phyloP scores from a whole-genome alignment of 83 land plant genomes.

The Thuja plicata region DNA sequence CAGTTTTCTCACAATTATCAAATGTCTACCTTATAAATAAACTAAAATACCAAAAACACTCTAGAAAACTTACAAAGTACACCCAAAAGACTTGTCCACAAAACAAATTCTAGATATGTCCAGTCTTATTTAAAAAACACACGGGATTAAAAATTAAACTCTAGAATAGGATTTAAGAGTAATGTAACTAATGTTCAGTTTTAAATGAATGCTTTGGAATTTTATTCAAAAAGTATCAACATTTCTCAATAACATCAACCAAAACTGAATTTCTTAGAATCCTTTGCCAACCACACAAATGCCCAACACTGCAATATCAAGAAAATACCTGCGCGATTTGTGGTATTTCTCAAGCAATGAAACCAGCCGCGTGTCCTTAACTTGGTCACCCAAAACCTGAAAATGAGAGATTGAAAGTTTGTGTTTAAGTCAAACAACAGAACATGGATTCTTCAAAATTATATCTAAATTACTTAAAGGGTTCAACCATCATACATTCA shows the following conservation, averaged over 20 bases:
- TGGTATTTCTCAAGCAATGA: constrained; percentile 68
- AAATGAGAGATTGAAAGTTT: background rate
- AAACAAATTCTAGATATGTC: background rate
- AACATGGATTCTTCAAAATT: background rate
- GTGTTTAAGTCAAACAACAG: background rate
- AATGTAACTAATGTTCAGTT: background rate
- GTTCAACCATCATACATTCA: background rate
- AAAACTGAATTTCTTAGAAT: background rate
- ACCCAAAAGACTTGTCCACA: background rate
- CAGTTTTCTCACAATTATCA: background rate
- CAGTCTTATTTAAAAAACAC: background rate
- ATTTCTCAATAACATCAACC: background rate
- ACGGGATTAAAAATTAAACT: background rate
- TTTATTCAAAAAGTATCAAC: background rate
- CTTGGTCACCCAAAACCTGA: constrained; percentile 63
- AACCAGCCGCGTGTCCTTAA: constrained; percentile 56
- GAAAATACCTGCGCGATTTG: constrained; percentile 48
- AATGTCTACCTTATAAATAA: background rate
- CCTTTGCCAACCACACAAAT: background rate
- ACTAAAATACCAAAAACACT: background rate
- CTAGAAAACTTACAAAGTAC: too few relatives aligned
- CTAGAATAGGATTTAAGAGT: background rate
- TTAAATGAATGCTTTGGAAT: background rate
- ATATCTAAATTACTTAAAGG: background rate
- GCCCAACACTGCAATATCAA: background rate